Conservation (phyloP, 352 stramenopile species). For the Phytophthora ohioensis region DNA sequence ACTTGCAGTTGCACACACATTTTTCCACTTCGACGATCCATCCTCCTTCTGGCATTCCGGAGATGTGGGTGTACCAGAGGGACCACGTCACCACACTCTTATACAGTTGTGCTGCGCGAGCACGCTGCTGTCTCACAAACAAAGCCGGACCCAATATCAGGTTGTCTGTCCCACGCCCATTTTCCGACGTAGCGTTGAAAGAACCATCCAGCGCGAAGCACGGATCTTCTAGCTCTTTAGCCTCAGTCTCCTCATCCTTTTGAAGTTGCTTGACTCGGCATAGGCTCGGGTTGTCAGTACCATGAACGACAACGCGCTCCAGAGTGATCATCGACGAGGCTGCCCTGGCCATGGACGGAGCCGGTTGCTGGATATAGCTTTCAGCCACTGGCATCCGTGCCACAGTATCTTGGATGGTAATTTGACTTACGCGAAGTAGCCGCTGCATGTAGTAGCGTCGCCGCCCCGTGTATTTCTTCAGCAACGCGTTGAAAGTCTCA, state of each 20-base stretch:
- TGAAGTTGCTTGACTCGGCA: background rate
- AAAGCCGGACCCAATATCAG: slow-evolving; percentile 2
- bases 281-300: background rate
- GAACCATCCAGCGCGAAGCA: background rate
- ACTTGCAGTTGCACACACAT: slow-evolving; percentile 6
- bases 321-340: background rate
- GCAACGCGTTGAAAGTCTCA: slow-evolving; percentile 20
- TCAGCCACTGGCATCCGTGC: background rate
- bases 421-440: slow-evolving; percentile 1
- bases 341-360: background rate
- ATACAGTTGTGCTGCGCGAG: slow-evolving; percentile 8
- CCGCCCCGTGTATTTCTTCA: slow-evolving; percentile 19
- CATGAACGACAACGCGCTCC: background rate
- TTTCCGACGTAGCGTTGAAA: background rate
- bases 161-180: background rate
- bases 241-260: background rate
- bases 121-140: background rate
- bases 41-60: background rate
- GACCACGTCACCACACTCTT: slow-evolving; percentile 8
- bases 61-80: background rate
- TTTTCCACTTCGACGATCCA: slow-evolving; percentile 9
- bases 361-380: background rate
- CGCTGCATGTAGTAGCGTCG: slow-evolving; percentile 19
- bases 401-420: slow-evolving; percentile 1
- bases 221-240: background rate